These are phyloP conservation scores for Bipolaris zeicola DNA, from an alignment of 2,329 filamentous ascomycete genomes.

Conservation along the genomic window DNA sequence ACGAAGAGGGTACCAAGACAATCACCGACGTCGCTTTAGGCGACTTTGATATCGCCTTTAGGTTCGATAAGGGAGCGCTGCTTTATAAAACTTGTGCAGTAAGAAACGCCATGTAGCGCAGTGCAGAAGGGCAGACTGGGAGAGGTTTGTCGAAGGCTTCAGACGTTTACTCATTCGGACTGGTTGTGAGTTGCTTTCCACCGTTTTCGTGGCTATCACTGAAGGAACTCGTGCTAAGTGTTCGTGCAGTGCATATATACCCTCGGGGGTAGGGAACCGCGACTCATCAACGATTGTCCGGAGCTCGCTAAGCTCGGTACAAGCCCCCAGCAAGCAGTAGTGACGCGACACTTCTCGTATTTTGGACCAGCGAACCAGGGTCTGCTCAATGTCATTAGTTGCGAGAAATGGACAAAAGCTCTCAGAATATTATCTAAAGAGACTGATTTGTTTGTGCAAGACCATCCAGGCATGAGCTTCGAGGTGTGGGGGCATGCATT, in stretches of 20 bases:
- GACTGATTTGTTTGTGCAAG: conserved; percentile 34
- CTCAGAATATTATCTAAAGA: conserved; percentile 31
- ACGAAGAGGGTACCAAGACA: conserved; percentile 38
- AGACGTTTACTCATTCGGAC: conserved; percentile 48
- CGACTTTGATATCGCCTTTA: conserved; percentile 47
- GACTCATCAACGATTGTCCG: conserved; percentile 41
- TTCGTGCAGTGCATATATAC: conserved; percentile 44
- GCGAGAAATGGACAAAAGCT: conserved; percentile 34
- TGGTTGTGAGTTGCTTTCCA: conserved; percentile 42
- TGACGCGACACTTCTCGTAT: conserved; percentile 43
- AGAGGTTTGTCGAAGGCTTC: conserved; percentile 43
- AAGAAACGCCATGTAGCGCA: conserved; percentile 51
- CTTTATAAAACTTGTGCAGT: conserved; percentile 36
- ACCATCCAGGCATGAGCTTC: conserved; percentile 39
- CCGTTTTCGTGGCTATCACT: conserved; percentile 7
- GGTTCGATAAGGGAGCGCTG: conserved; percentile 35
- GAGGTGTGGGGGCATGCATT: conserved; percentile 36
- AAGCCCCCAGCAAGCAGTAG: conserved; percentile 41
- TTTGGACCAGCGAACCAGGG: conserved; percentile 43
- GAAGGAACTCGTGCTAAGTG: conserved; percentile 25
- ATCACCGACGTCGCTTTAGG: conserved; percentile 45
- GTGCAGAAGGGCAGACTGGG: conserved; percentile 48
- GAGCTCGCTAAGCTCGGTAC: conserved; percentile 37
- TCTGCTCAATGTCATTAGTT: conserved; percentile 36
- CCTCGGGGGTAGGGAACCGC: conserved; percentile 38